These are phyloP conservation scores for Globisporangium emineosum DNA, from an alignment of 352 stramenopile species.

Conservation along the genomic window DNA sequence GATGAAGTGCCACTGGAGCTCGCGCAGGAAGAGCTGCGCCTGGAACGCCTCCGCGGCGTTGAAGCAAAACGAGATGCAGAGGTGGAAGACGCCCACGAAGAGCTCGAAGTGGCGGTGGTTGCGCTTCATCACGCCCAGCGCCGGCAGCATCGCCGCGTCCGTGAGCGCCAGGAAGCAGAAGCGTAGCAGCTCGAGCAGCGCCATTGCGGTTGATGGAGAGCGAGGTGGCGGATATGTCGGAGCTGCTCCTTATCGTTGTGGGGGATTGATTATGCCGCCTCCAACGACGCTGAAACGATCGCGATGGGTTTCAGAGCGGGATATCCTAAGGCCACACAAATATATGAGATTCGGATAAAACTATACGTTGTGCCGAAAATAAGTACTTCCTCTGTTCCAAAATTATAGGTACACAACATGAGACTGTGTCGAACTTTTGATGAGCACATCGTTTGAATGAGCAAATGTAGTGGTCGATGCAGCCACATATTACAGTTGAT, in stretches of 20 bases:
- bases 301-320: not conserved
- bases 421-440: too few species aligned
- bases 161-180: slow-evolving; percentile 75
- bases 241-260: not conserved
- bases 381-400: too few species aligned
- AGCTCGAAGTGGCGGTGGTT: slow-evolving; percentile 89
- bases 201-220: slow-evolving; percentile 14
- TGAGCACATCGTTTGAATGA: too few species aligned
- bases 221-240: not conserved
- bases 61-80: slow-evolving; percentile 79
- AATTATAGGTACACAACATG: too few species aligned
- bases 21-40: slow-evolving; percentile 58
- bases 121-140: slow-evolving; percentile 71
- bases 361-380: too few species aligned
- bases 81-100: slow-evolving; percentile 83
- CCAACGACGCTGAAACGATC: not conserved
- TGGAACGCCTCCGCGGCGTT: slow-evolving; percentile 77
- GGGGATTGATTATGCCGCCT: not conserved
- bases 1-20: slow-evolving; percentile 85
- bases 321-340: too few species aligned
- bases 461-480: too few species aligned
- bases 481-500: too few species aligned
- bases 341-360: too few species aligned
- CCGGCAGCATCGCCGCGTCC: slow-evolving; percentile 70
- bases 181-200: slow-evolving; percentile 46